Evolutionary conservation across 345 rosid genomes (phyloP).

Genomic region (Mangifera indica): DNA sequence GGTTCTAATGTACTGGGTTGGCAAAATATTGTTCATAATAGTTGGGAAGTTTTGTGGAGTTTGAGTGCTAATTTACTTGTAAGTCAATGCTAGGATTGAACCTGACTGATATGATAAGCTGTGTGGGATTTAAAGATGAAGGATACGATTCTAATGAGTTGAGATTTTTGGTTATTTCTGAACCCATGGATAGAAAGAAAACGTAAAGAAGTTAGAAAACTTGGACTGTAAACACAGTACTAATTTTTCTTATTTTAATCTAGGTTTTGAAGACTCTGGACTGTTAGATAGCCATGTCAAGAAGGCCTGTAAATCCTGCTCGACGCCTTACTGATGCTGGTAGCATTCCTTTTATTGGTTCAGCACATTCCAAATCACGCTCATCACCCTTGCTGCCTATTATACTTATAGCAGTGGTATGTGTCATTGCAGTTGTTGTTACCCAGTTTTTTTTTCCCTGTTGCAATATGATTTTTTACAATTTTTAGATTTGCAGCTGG

Average conservation of each 20-base stretch:
- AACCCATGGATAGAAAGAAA: neutral
- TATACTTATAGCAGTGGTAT: conserved; percentile 52
- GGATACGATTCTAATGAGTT: neutral
- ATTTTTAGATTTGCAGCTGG: neutral
- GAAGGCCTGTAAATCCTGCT: conserved; percentile 61
- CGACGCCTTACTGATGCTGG: conserved; percentile 54
- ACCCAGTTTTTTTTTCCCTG: neutral
- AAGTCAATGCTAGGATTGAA: neutral
- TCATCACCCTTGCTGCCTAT: conserved; percentile 47
- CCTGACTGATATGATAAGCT: neutral
- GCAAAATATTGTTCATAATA: neutral
- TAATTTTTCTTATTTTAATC: neutral
- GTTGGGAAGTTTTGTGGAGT: neutral
- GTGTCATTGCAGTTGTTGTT: conserved; percentile 10
- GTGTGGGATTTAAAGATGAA: neutral
- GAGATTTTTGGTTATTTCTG: neutral
- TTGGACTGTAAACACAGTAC: neutral
- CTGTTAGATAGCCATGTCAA: conserved; percentile 39
- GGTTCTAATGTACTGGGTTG: neutral
- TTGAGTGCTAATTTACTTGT: neutral
- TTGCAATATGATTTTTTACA: neutral
- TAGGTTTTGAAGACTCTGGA: conserved; percentile 16
- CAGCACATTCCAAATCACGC: conserved; percentile 53
- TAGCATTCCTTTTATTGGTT: conserved; percentile 48
- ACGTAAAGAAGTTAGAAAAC: neutral